Evolutionary conservation across 2,329 filamentous ascomycete genomes (phyloP).

Genomic region (Pestalotiopsis sp.): DNA sequence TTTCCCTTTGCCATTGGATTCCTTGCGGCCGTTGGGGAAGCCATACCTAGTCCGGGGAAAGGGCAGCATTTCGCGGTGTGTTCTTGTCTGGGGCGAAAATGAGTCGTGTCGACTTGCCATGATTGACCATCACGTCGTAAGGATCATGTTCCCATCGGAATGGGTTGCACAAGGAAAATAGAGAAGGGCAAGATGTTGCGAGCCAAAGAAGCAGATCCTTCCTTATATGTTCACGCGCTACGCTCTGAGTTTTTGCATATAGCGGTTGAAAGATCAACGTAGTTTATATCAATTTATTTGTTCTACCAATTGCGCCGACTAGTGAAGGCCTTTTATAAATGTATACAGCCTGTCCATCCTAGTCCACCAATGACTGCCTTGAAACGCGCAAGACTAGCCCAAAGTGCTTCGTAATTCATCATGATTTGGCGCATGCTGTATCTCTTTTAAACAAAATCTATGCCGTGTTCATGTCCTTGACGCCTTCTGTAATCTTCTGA

Average conservation of each 20-base stretch:
- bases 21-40: neutral
- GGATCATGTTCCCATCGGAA: too few relatives aligned
- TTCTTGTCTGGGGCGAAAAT: neutral
- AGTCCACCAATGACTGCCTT: neutral
- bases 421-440: neutral
- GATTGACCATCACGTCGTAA: too few relatives aligned
- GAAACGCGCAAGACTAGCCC: neutral
- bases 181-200: neutral
- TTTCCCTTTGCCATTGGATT: neutral
- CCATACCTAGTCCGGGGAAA: neutral
- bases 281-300: neutral
- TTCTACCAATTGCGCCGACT: neutral
- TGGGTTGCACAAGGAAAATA: too few relatives aligned
- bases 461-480: constrained; percentile 20
- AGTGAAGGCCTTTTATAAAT: neutral
- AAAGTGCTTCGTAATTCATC: neutral
- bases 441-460: neutral
- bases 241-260: too few relatives aligned
- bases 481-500: constrained; percentile 23
- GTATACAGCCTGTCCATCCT: neutral
- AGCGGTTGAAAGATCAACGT: neutral
- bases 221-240: neutral
- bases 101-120: too few relatives aligned
- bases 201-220: neutral
- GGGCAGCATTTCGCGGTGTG: neutral